Base-by-base conservation (phyloP, 2,329 filamentous ascomycete genomes). In the Capronia americana region DNA sequence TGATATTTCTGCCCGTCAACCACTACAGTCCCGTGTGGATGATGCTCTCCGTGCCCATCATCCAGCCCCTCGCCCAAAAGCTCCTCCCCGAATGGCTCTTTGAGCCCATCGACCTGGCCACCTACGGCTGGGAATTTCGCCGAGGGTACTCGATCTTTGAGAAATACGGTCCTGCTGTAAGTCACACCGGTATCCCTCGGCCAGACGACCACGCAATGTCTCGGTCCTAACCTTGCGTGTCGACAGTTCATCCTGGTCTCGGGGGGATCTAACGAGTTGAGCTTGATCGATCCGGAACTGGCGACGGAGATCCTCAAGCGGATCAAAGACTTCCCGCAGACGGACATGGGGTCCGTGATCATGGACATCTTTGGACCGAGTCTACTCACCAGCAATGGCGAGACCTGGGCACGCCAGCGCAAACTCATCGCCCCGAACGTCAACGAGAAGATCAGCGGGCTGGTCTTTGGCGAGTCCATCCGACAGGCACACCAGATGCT, bases 311-410 rank as follows among this genome's bases (percentile, higher is more conserved):
- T 80, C 5, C 65, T 80, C 12, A 72, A 75, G 41, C 73, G 77
- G 7, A 72, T 75, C 30, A 77, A 77, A 10, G 78, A 79, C 53
- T 80, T 81, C 57, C 34, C 72, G 1, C 75, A 75, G 66, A 63
- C 73, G 1, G 70, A 72, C 0, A 62, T 75, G 8, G 67, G 72
- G 3, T 72, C 64, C 23, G 66, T 70, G 14, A 66, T 80, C 54
- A 69, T 80, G 67, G 71, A 75, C 6, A 69, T 79, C 26, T 74
- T 78, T 48, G 79, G 78, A 0, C 50, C 67, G 2, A 79, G 79
- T 66, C 68, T 80, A 3, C 50, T 66, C 60, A 64, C 75, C 65
- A 64, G 66, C 10, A 71, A 77, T 58, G 75, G 76, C 5, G 72
- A 75, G 38, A 71, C 73, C 26, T 75, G 77, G 77, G 70, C 73